Percentiles rank a stretch among this genome's conserved stretches.
Conservation (phyloP, 1,284 basidiomycete species). For the Schizopora paradoxa region DNA sequence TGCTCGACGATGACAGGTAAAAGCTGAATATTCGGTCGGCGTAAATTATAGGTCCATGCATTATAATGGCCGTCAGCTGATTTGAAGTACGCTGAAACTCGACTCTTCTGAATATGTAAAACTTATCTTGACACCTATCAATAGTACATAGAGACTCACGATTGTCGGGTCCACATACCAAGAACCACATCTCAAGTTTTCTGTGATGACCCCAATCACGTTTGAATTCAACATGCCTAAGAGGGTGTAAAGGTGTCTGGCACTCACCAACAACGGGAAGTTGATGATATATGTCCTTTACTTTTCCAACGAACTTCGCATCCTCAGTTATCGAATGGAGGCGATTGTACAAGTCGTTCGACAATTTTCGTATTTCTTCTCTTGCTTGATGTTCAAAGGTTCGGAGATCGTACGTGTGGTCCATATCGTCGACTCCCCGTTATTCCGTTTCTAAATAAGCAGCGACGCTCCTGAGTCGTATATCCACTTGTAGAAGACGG, state of each 20-base stretch:
- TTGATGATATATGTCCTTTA: slow-evolving; percentile 48
- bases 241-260: slow-evolving; percentile 41
- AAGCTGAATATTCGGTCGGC: slow-evolving; percentile 83
- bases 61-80: slow-evolving; percentile 92
- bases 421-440: no score
- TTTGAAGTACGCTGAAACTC: slow-evolving; percentile 83
- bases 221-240: slow-evolving; percentile 6
- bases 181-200: slow-evolving; percentile 89
- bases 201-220: no score
- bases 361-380: slow-evolving; percentile 56
- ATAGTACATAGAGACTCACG: slow-evolving; percentile 36
- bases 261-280: slow-evolving; percentile 11
- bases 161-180: slow-evolving; percentile 84
- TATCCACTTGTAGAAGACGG: no score
- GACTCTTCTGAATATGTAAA: slow-evolving; percentile 28
- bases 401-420: slow-evolving; percentile 7
- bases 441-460: no score
- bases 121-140: slow-evolving; percentile 13
- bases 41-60: slow-evolving; percentile 84
- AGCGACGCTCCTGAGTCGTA: no score
- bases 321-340: slow-evolving; percentile 83
- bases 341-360: slow-evolving; percentile 77
- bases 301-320: slow-evolving; percentile 58
- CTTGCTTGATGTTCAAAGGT: slow-evolving; percentile 28
- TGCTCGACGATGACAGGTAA: slow-evolving; percentile 51